Evolutionary conservation across 129 eudicot species (phyloP), one percentile per base, ranked within the genome.

Genomic region (sunflower (Helianthus annuus)): DNA sequence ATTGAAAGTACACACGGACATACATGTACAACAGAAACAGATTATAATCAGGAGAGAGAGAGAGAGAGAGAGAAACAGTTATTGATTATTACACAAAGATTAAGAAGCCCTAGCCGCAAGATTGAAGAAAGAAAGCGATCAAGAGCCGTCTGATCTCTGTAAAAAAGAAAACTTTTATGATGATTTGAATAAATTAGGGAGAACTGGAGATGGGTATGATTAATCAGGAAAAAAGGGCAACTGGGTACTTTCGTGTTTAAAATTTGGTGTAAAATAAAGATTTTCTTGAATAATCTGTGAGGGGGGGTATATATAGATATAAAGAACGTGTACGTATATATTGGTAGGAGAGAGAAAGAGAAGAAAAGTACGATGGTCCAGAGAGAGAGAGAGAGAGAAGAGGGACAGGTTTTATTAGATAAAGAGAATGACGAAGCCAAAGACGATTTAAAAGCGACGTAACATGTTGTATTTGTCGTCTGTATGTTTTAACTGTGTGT

Each of bases 101-200:
- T 72, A 48, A 58, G 76, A 48, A 58, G 76, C 81, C 87, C 84
- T 74, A 27, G 32, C 32, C 32, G 32, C 32, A 27, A 27, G 32
- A 27, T 27, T 27, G 32, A 27, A 27, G 32, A 27, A 27, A 27
- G 32, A 27, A 27, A 27, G 32, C 32, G 32, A 27, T 27, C 32
- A 27, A 27, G 32, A 55, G 71, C 83, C 85, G 89, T 80, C 48
- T 49, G 85, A 85, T 88, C 91, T 73, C 66, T 38, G 53, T 27
- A 46, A 64, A 3, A 59, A 78, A 34, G 68, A 58, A 40, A 8
- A 40, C 45, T 40, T 40, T 40, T 4, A 40, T 40, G 34, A 7
- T n/a, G 16, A 66, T 65, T 27, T 6, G 36, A 68, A 70, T 74
- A 49, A 12, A 17, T 29, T 10, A n/a, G 16, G 39, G 40, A 64